Evolutionary conservation across 805 yeast genomes (phyloP).

Genomic region (Candida ascalaphidarum): DNA sequence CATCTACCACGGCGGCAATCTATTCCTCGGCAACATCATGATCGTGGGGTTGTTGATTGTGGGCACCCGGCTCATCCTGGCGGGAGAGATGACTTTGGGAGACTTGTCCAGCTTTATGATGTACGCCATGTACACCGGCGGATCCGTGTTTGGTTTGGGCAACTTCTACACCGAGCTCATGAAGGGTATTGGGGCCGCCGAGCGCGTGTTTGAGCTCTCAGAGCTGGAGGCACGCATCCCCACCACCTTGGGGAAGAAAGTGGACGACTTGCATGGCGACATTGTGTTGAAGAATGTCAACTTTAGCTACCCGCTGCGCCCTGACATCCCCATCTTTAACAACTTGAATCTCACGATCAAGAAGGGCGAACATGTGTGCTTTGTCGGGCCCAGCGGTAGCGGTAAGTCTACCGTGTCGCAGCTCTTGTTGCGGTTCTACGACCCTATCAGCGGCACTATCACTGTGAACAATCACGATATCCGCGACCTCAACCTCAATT

Average conservation of each 20-base stretch:
- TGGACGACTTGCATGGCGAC: constrained; percentile 38
- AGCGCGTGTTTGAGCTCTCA: constrained; percentile 79
- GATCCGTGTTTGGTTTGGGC: constrained; percentile 86
- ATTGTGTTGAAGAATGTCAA: constrained; percentile 55
- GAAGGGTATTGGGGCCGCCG: constrained; percentile 97
- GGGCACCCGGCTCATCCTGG: constrained; percentile 75
- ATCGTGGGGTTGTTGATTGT: constrained; percentile 67
- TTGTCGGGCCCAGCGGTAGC: constrained; percentile 96
- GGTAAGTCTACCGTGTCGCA: constrained; percentile 89
- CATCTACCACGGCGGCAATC: constrained; percentile 67
- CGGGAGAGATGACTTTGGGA: constrained; percentile 74
- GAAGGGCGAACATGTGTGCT: constrained; percentile 84
- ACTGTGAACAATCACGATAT: constrained; percentile 58
- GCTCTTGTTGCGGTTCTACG: constrained; percentile 74
- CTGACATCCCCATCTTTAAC: constrained; percentile 57
- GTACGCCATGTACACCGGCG: constrained; percentile 91
- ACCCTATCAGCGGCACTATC: constrained; percentile 60
- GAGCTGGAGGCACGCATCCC: constrained; percentile 69
- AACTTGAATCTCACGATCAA: constrained; percentile 51
- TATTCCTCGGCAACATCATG: constrained; percentile 76
- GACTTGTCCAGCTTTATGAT: constrained; percentile 88
- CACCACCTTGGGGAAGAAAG: constrained; percentile 52
- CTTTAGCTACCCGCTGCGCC: constrained; percentile 82
- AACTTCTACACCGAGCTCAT: constrained; percentile 88
- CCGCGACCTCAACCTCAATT: constrained; percentile 57